These are phyloP conservation scores for Ilex paraguariensis DNA, from an alignment of 305 asterid genomes.

Conservation along the genomic window DNA sequence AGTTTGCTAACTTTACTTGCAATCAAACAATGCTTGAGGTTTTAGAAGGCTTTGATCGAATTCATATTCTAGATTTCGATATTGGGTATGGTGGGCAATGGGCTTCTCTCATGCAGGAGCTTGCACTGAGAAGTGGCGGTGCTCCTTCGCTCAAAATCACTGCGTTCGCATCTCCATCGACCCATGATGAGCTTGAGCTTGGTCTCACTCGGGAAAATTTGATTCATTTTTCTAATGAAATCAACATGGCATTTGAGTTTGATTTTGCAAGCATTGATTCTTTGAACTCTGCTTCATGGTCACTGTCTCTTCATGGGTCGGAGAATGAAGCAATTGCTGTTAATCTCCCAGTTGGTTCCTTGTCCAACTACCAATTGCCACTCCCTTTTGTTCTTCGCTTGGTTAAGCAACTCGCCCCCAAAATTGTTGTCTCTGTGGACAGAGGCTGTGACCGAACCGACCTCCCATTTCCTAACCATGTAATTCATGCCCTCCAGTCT, in stretches of 20 bases:
- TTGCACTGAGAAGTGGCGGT: slow-evolving; percentile 62
- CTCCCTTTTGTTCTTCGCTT: slow-evolving; percentile 61
- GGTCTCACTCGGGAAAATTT: slow-evolving; percentile 72
- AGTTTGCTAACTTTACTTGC: slow-evolving; percentile 83
- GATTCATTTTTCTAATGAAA: slow-evolving; percentile 63
- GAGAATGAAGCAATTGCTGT: slow-evolving; percentile 73
- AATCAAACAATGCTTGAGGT: slow-evolving; percentile 83
- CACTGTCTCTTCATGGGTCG: slow-evolving; percentile 35
- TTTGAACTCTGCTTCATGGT: slow-evolving; percentile 58
- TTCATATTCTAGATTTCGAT: slow-evolving; percentile 85
- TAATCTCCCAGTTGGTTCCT: slow-evolving; percentile 65
- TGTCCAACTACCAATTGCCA: slow-evolving; percentile 44
- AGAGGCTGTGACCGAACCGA: slow-evolving; percentile 86
- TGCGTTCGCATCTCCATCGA: slow-evolving; percentile 61
- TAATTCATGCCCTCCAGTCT: slow-evolving; percentile 81
- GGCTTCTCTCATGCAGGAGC: slow-evolving; percentile 98
- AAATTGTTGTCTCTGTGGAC: slow-evolving; percentile 76
- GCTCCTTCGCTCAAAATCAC: slow-evolving; percentile 69
- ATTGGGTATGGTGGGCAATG: slow-evolving; percentile 92
- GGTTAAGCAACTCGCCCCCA: slow-evolving; percentile 69
- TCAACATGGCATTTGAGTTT: slow-evolving; percentile 62
- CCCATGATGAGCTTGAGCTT: slow-evolving; percentile 80
- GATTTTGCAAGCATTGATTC: slow-evolving; percentile 54
- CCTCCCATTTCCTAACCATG: slow-evolving; percentile 69
- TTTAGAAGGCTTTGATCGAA: slow-evolving; percentile 60